Evolutionary conservation across 306 rosid genomes (phyloP).

Genomic region (Rosa rugosa): DNA sequence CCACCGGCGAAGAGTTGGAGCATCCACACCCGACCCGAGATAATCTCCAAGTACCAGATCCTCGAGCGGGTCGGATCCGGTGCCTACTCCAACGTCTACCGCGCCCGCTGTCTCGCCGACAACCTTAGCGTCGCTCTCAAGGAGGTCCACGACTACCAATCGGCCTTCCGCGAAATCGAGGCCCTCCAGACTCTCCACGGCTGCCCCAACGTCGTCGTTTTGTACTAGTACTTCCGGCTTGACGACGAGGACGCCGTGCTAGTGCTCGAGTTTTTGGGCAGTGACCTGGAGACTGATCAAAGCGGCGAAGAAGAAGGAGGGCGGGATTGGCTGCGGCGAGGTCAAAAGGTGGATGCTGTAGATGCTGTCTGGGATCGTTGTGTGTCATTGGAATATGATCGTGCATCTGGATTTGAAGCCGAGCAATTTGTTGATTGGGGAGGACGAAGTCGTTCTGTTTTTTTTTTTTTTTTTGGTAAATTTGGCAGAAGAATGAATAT

Average conservation of each 20-base stretch:
- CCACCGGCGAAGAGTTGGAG: conserved; percentile 67
- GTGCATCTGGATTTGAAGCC: too few species aligned
- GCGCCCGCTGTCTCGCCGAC: conserved; percentile 65
- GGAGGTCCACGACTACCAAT: conserved; percentile 80
- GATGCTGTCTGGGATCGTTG: conserved; percentile 64
- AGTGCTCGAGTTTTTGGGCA: conserved; percentile 62
- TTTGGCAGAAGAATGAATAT: too few species aligned
- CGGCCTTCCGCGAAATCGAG: conserved; percentile 78
- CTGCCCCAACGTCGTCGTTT: conserved; percentile 55
- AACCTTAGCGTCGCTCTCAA: conserved; percentile 68
- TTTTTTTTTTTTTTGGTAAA: too few species aligned
- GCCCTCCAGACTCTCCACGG: conserved; percentile 60
- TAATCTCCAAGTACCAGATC: conserved; percentile 60
- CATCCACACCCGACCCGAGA: conserved; percentile 79
- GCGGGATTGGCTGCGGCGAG: conserved; percentile 42
- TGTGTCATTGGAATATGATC: conserved; percentile 64
- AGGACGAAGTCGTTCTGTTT: too few species aligned
- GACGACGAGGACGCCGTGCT: conserved; percentile 89
- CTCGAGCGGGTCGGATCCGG: conserved; percentile 79
- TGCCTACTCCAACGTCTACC: conserved; percentile 80
- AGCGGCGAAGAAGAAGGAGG: conserved; percentile 53
- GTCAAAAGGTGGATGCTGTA: conserved; percentile 79
- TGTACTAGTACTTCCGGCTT: conserved; percentile 85
- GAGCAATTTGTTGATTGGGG: too few species aligned
- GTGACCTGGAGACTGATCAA: too few species aligned